Evolutionary conservation across 306 rosid genomes (phyloP).

Genomic region (Ziziphus jujuba): DNA sequence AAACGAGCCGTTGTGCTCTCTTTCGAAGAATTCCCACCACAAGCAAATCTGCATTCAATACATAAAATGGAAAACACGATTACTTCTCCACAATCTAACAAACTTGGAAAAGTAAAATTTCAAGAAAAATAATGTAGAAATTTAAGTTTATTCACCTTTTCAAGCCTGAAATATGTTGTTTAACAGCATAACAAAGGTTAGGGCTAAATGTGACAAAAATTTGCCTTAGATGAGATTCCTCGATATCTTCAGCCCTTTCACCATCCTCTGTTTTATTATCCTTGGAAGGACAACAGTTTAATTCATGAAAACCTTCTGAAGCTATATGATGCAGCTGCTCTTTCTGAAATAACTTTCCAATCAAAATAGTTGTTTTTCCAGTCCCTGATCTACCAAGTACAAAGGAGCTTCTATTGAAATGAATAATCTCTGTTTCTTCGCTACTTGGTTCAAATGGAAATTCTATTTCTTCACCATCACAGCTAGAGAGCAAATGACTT

Average conservation of each 20-base stretch:
- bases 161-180: slow-evolving; percentile 46
- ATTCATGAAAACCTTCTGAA: slow-evolving; percentile 29
- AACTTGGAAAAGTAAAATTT: no score
- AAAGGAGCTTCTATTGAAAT: slow-evolving; percentile 50
- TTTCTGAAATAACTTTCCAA: slow-evolving; percentile 55
- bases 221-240: slow-evolving; percentile 43
- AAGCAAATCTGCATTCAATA: slow-evolving; percentile 37
- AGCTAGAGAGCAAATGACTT: slow-evolving; percentile 48
- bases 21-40: slow-evolving; percentile 19
- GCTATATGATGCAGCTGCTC: slow-evolving; percentile 39
- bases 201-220: slow-evolving; percentile 66
- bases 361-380: slow-evolving; percentile 61
- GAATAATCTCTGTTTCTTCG: slow-evolving; percentile 50
- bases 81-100: background rate
- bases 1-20: slow-evolving; percentile 18
- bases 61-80: background rate
- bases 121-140: background rate
- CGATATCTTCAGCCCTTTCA: slow-evolving; percentile 14
- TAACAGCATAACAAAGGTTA: slow-evolving; percentile 59
- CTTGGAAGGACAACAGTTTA: slow-evolving; percentile 8
- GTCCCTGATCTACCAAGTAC: slow-evolving; percentile 69
- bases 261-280: slow-evolving; percentile 15
- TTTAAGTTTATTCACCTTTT: slow-evolving; percentile 43
- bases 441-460: slow-evolving; percentile 57
- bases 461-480: slow-evolving; percentile 43